Evolutionary conservation across 495 filamentous ascomycete genomes (phyloP).

Genomic region (Neurospora sp.): DNA sequence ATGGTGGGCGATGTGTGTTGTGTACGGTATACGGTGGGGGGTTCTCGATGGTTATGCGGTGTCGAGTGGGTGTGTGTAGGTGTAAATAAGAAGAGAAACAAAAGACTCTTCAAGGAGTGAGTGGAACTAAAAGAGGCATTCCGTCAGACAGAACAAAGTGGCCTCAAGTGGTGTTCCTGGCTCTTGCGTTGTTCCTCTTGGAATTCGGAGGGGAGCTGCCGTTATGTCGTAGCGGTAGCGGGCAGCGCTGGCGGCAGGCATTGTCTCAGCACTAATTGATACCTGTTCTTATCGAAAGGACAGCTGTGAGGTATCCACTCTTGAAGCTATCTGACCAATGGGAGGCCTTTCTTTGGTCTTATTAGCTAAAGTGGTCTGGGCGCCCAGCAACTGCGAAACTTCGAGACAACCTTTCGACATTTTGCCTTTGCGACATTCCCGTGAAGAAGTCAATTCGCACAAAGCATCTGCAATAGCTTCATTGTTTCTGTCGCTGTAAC

Average conservation of each 20-base stretch:
- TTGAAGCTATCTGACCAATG: not conserved
- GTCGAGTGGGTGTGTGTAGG: conserved; percentile 6
- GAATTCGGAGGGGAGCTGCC: not conserved
- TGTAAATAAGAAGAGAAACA: not conserved
- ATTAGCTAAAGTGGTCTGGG: not conserved
- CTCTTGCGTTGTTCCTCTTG: not conserved
- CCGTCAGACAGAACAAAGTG: not conserved
- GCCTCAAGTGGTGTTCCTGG: not conserved
- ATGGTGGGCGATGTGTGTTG: conserved; percentile 25
- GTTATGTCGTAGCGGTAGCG: not conserved
- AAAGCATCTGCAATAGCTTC: too few relatives aligned
- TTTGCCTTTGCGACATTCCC: too few relatives aligned
- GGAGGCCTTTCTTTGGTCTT: too few relatives aligned
- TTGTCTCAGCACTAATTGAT: not conserved
- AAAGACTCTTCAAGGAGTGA: not conserved
- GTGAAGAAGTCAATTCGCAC: not conserved
- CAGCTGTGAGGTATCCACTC: conserved; percentile 13
- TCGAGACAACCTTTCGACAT: not conserved
- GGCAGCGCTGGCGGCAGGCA: not conserved
- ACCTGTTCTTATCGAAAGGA: conserved; percentile 28
- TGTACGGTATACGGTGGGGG: conserved; percentile 4
- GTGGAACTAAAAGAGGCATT: not conserved
- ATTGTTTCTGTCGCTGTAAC: too few relatives aligned
- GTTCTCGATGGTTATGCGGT: conserved; percentile 4
- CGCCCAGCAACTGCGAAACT: not conserved